Percentiles rank a stretch among this genome's conserved stretches.
Conservation (phyloP, 768 basidiomycete genomes). For the Lentinus tigrinus region DNA sequence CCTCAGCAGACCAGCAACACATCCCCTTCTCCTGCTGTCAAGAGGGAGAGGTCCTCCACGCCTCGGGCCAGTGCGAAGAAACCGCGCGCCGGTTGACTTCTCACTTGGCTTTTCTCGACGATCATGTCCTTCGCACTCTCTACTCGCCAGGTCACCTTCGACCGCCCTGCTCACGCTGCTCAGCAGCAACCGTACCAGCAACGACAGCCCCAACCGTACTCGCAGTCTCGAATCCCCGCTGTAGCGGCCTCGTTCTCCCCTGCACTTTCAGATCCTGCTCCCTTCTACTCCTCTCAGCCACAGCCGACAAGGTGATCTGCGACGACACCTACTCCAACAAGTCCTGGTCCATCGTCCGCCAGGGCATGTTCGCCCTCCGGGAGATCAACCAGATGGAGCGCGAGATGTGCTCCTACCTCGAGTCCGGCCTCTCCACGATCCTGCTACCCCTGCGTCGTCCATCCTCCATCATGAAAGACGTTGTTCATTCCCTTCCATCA, state of each 20-base stretch:
- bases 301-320: constrained; percentile 53
- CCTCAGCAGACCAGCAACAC: too few species aligned
- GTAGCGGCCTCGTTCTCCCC: constrained; percentile 56
- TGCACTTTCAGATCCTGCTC: constrained; percentile 52
- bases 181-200: constrained; percentile 44
- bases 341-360: constrained; percentile 67
- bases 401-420: constrained; percentile 90
- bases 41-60: too few species aligned
- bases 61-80: too few species aligned
- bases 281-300: constrained; percentile 41
- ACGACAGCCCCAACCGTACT: constrained; percentile 38
- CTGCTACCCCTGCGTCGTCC: constrained; percentile 30
- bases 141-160: constrained; percentile 77
- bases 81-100: constrained; percentile 52
- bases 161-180: constrained; percentile 48
- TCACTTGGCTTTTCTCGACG: not conserved
- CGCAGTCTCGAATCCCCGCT: constrained; percentile 38
- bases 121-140: constrained; percentile 66
- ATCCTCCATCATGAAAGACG: too few species aligned
- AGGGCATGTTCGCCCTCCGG: constrained; percentile 63
- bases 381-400: constrained; percentile 98
- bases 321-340: constrained; percentile 72
- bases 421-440: constrained; percentile 42
- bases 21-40: too few species aligned
- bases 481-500: too few species aligned